Conservation (phyloP, 2,329 filamentous ascomycete species). For the Sarocladium strictum region DNA sequence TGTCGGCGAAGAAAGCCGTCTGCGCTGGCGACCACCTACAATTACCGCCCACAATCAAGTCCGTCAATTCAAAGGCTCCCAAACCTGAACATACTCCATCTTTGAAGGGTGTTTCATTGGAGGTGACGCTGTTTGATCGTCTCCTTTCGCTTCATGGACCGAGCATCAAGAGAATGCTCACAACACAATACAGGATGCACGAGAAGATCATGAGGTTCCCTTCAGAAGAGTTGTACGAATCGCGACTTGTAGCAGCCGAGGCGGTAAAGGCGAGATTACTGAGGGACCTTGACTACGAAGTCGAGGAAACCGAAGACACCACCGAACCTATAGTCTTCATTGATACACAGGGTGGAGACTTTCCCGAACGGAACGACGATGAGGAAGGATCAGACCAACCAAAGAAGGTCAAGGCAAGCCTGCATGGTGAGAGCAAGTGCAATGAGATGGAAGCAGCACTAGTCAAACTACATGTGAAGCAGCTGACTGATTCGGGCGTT, state of each 20-base stretch:
- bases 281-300: conserved; percentile 69
- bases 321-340: conserved; percentile 84
- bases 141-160: conserved; percentile 75
- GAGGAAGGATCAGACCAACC: conserved; percentile 44
- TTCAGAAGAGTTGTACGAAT: conserved; percentile 80
- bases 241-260: conserved; percentile 73
- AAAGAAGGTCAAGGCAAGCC: conserved; percentile 38
- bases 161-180: conserved; percentile 88
- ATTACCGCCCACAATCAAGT: conserved; percentile 91
- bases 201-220: conserved; percentile 93
- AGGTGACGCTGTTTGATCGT: conserved; percentile 90
- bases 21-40: conserved; percentile 93
- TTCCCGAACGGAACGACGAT: conserved; percentile 75
- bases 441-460: conserved; percentile 86
- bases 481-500: conserved; percentile 73
- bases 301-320: conserved; percentile 79
- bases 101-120: conserved; percentile 58
- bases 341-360: conserved; percentile 93
- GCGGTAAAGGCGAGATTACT: conserved; percentile 70
- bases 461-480: conserved; percentile 70
- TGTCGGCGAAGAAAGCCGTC: conserved; percentile 76
- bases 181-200: conserved; percentile 97
- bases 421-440: conserved; percentile 66
- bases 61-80: conserved; percentile 47
- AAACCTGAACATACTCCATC: conserved; percentile 24